Percentiles rank a stretch among this genome's conserved stretches.
Conservation (phyloP, 441 rosid genomes). For the Brassica hybrid region DNA sequence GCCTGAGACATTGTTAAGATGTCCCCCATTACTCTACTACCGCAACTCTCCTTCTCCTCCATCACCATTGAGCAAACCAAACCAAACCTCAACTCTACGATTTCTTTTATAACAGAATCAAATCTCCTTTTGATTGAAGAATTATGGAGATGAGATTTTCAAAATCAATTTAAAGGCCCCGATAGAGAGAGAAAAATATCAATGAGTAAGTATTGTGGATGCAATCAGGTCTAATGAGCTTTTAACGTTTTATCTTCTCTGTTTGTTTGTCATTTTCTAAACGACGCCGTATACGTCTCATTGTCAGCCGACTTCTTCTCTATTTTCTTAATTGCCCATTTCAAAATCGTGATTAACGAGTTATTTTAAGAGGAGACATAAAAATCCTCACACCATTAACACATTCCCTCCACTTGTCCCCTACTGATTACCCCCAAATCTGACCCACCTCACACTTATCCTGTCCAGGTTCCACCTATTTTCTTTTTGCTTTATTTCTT, state of each 20-base stretch:
- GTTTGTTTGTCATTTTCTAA: background rate
- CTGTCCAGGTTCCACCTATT: background rate
- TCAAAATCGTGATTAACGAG: no score
- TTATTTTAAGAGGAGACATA: no score
- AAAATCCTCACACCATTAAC: no score
- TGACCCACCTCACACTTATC: no score
- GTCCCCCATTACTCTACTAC: slow-evolving; percentile 45
- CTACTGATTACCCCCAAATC: no score
- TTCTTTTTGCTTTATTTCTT: no score
- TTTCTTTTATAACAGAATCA: no score
- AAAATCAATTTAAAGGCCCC: background rate
- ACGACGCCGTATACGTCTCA: slow-evolving; percentile 35
- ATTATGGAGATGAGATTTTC: background rate
- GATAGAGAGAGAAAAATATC: background rate
- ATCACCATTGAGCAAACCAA: slow-evolving; percentile 40
- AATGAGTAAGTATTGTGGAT: background rate
- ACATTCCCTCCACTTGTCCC: no score
- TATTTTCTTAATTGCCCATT: background rate
- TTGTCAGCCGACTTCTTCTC: background rate
- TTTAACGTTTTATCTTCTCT: background rate
- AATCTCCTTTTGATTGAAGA: no score
- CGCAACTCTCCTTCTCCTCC: slow-evolving; percentile 68
- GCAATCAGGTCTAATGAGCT: background rate
- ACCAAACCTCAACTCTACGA: no score
- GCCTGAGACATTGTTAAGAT: slow-evolving; percentile 42